Evolutionary conservation across 495 filamentous ascomycete species (phyloP), one percentile per base, ranked within the genome.

Genomic region (Recurvomyces mirabilis): DNA sequence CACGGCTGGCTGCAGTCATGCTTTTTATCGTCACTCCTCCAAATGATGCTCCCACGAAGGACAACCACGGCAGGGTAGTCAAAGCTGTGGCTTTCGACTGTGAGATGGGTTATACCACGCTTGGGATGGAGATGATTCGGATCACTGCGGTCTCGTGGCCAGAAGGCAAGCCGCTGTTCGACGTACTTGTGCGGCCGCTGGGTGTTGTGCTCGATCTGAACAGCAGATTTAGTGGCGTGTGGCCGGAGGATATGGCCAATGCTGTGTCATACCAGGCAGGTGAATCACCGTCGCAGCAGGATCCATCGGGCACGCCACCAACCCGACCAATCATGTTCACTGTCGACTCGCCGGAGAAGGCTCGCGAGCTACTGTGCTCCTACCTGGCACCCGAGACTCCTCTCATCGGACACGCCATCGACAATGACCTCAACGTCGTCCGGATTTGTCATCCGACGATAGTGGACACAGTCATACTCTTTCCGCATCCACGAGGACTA

Each of bases 101-200:
- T 57, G 91, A 99, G 56, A 99, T 99, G 91, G 83, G 84, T 7
- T 99, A 91, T 58, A 96, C 91, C 0, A 80, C 80, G 1, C 51
- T 78, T 26, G 91, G 91, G 0, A 58, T 95, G 43, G 91, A 99
- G 57, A 68, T 99, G 12, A 77, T 96, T 34, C 82, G 91, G 14
- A 58, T 99, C 17, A 94, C 91, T 0, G 86, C 81, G 7, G 76
- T 83, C 23, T 77, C 81, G 46, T 99, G 89, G 84, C 91, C 89
- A 1, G 64, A 70, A 24, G 83, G 87, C 17, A 69, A 76, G 43
- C 69, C 70, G 36, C 59, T 95, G 5, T 64, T 94, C 0, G 91
- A 99, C 59, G 71, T 94, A 0, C 72, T 99, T 0, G 87, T 99
- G 20, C 72, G 74, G 30, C 93, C 91, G 1, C 64, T 82, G 5